Evolutionary conservation across 371 early-diverging fungal genomes (phyloP).

Genomic region (Mortierella sp.): DNA sequence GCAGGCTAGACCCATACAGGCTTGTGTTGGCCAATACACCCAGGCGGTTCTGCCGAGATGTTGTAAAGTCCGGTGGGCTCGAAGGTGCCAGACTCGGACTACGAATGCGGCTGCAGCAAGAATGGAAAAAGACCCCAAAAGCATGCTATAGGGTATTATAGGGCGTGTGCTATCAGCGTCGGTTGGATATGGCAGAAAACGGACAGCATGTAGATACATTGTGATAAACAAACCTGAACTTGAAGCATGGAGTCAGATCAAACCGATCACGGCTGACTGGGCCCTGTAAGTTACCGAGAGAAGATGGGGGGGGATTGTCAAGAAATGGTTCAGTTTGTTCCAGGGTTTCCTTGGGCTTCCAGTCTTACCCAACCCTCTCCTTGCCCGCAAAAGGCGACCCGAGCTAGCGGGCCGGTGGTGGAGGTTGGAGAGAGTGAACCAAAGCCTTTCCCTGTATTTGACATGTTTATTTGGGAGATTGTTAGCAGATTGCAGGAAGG

Average conservation of each 20-base stretch:
- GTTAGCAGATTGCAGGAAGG: background rate
- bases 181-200: background rate
- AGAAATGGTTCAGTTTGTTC: background rate
- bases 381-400: conserved; percentile 2
- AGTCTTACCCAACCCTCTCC: conserved; percentile 16
- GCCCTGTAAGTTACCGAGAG: conserved; percentile 3
- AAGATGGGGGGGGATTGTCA: background rate
- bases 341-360: too few species aligned
- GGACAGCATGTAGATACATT: background rate
- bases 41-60: conserved; percentile 26
- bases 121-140: conserved; percentile 14
- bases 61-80: conserved; percentile 8
- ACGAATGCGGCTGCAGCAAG: conserved; percentile 3
- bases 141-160: conserved; percentile 17
- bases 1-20: conserved; percentile 19
- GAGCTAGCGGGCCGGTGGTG: too few species aligned
- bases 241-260: conserved; percentile 36
- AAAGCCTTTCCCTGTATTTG: background rate
- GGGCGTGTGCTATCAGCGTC: too few species aligned
- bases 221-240: conserved; percentile 14
- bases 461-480: too few species aligned
- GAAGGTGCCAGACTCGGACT: conserved; percentile 6
- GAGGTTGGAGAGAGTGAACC: background rate
- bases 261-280: conserved; percentile 20
- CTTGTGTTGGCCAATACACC: conserved; percentile 42